Evolutionary conservation across 2,329 filamentous ascomycete genomes (phyloP).

Genomic region (Pseudonectria buxi): DNA sequence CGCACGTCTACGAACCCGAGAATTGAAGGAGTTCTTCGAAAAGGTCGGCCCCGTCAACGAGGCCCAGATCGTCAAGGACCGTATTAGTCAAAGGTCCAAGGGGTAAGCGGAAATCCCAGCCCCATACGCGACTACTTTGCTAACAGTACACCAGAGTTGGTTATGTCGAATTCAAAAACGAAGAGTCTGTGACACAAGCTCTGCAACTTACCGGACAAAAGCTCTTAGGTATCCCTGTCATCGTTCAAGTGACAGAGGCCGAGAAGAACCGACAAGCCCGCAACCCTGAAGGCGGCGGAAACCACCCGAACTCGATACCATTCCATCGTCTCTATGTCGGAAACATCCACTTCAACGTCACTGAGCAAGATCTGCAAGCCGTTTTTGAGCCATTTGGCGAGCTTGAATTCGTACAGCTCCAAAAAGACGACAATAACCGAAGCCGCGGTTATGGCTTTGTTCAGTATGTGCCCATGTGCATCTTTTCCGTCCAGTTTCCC

Average conservation of each 20-base stretch:
- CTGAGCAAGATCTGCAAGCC: constrained; percentile 88
- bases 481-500: background rate
- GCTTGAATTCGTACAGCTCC: constrained; percentile 93
- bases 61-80: constrained; percentile 96
- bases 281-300: constrained; percentile 62
- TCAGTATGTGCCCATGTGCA: constrained; percentile 60
- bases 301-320: constrained; percentile 74
- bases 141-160: constrained; percentile 65
- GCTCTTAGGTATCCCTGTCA: constrained; percentile 96
- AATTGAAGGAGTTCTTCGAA: constrained; percentile 92
- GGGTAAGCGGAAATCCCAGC: constrained; percentile 56
- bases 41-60: constrained; percentile 92
- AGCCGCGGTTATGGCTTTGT: constrained; percentile 98
- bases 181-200: constrained; percentile 87
- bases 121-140: constrained; percentile 15
- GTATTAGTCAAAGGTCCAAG: constrained; percentile 94
- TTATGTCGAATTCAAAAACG: constrained; percentile 97
- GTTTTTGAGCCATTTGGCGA: constrained; percentile 98
- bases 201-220: constrained; percentile 98
- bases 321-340: constrained; percentile 98
- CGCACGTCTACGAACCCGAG: constrained; percentile 82
- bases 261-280: constrained; percentile 98
- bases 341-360: constrained; percentile 99
- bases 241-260: constrained; percentile 95
- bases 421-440: constrained; percentile 87